Evolutionary conservation across 495 filamentous ascomycete species (phyloP), one percentile per base, ranked within the genome.

Genomic region (Neurospora discreta): DNA sequence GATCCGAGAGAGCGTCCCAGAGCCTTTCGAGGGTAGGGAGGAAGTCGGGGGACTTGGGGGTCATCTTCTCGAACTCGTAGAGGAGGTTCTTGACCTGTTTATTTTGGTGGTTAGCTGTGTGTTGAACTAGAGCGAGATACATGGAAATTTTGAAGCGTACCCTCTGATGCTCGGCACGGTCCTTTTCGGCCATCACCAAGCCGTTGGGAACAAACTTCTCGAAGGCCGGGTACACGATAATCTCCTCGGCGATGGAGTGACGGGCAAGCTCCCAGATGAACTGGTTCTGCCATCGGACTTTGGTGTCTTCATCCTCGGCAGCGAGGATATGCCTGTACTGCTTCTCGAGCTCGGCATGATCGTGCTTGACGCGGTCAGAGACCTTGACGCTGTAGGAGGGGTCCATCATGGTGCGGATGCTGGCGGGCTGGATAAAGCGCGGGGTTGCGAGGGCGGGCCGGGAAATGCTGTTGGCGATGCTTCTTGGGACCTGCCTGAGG

Each of bases 211-310:
- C 69, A 68, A 89, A 71, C 74, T 88, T 87, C 74, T 91, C 90
- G 8, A 92, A 84, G 0, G 84, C 84, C 1, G 90, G 91, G 78
- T 92, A 92, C 18, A 93, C 83, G 42, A 91, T 86, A 3, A 93
- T 78, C 80, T 93, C 91, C 77, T 93, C 89, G 70, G 82, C 87
- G 74, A 92, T 81, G 0, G 86, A 85, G 75, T 91, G 87, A 10
- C 90, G 86, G 13, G 91, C 88, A 4, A 93, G 80, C 74, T 90
- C 89, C 91, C 90, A 93, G 39, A 88, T 87, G 71, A 92, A 90
- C 68, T 87, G 85, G 71, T 92, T 92, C 77, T 88, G 86, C 79
- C 81, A 92, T 18, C 84, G 79, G 1, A 75, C 79, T 74, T 84
- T 84, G 7, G 84, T 81, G 69, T 89, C 84, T 26, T 79, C 72